phyloP scores from a whole-genome alignment of 768 basidiomycete species.

The Nidularia pulvinata region DNA sequence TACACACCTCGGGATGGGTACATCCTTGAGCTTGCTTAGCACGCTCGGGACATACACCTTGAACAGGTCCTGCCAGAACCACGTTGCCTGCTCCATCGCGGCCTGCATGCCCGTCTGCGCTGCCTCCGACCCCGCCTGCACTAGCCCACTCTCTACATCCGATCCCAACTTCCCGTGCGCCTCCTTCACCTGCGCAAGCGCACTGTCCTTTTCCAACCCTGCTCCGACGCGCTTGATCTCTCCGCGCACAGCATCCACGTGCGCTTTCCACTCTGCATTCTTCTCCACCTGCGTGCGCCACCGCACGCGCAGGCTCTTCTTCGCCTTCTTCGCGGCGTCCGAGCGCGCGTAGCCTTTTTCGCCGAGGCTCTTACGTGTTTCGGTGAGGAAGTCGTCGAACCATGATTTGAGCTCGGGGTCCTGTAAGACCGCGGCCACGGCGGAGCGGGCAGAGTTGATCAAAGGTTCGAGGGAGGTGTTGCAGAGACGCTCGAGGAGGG shows the following conservation, averaged over 20 bases:
- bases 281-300: constrained; percentile 51
- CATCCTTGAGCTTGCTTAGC: constrained; percentile 48
- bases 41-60: constrained; percentile 74
- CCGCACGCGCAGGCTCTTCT: constrained; percentile 42
- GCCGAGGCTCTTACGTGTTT: constrained; percentile 43
- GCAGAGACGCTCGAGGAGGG: constrained; percentile 50
- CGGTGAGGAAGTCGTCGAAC: constrained; percentile 53
- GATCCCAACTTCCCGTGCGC: constrained; percentile 47
- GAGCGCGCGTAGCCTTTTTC: constrained; percentile 52
- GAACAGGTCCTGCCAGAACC: constrained; percentile 84
- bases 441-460: constrained; percentile 34
- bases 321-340: constrained; percentile 39
- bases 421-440: constrained; percentile 45
- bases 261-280: constrained; percentile 52
- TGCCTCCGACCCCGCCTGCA: constrained; percentile 24
- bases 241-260: constrained; percentile 41
- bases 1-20: constrained; percentile 69
- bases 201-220: constrained; percentile 46
- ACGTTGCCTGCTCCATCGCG: constrained; percentile 60
- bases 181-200: constrained; percentile 41
- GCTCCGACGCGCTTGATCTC: constrained; percentile 44
- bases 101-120: constrained; percentile 44
- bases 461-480: constrained; percentile 51
- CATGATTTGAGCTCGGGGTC: constrained; percentile 53
- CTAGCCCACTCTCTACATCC: constrained; percentile 45